phyloP scores from a whole-genome alignment of 139 green algal genomes.

The Tetraselmis striata region DNA sequence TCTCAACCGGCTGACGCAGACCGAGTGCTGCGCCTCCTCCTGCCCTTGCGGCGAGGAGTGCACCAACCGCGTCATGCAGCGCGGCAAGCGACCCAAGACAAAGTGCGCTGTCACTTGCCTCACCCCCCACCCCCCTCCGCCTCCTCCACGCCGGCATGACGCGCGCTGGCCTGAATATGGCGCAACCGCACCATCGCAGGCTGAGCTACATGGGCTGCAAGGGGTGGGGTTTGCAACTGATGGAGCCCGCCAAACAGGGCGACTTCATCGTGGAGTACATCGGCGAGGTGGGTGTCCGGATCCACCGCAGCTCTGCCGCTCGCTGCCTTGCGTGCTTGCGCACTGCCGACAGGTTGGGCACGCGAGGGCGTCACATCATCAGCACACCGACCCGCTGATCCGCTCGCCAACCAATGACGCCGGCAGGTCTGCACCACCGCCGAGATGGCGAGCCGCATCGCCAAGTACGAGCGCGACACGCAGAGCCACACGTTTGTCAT shows the following conservation, averaged over 20 bases:
- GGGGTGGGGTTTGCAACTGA: constrained; percentile 24
- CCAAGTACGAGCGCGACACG: constrained; percentile 10
- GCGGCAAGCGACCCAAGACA: background rate
- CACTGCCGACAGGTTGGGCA: no score
- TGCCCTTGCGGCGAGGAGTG: constrained; percentile 23
- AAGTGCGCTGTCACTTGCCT: constrained; percentile 5
- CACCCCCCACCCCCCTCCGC: no score
- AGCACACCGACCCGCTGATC: no score
- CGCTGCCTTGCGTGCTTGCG: no score
- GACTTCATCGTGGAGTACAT: constrained; percentile 30
- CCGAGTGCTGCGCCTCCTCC: constrained; percentile 18
- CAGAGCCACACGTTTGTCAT: constrained; percentile 33
- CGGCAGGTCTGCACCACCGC: no score
- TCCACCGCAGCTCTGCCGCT: no score
- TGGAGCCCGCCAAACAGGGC: constrained; percentile 5
- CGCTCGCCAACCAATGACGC: no score
- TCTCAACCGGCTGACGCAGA: constrained; percentile 20
- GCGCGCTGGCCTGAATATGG: no score
- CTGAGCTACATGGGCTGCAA: constrained; percentile 14
- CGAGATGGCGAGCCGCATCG: no score
- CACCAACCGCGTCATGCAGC: constrained; percentile 28
- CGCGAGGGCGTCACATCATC: no score
- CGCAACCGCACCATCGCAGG: background rate
- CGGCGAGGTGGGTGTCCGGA: no score
- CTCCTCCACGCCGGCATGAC: no score